A percentile compares a stretch with the other conserved stretches of the same genome.
Conservation (phyloP, 495 filamentous ascomycete genomes). For the Friedmanniomyces simplex region DNA sequence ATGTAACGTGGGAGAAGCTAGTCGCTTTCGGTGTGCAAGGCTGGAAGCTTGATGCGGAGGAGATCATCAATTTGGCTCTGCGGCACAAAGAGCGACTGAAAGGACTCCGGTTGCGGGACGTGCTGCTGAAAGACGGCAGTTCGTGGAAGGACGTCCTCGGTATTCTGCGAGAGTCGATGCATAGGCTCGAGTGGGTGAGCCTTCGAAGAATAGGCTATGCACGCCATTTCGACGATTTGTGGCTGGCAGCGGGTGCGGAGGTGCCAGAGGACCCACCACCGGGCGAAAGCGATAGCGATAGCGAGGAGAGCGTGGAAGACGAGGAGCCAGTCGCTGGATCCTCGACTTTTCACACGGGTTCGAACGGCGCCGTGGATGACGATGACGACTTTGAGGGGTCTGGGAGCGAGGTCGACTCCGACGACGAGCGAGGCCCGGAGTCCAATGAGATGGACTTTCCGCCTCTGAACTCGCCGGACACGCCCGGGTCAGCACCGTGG, state of each 20-base stretch:
- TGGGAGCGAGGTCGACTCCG: constrained; percentile 14
- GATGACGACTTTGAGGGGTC: constrained; percentile 5
- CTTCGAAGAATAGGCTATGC: constrained; percentile 53
- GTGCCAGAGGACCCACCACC: constrained; percentile 36
- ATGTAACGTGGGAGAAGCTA: constrained; percentile 49
- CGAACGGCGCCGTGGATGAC: background rate
- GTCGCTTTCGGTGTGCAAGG: constrained; percentile 54
- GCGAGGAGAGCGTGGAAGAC: constrained; percentile 28
- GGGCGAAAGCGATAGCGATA: constrained; percentile 33
- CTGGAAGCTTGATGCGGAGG: constrained; percentile 50
- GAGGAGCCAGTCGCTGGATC: constrained; percentile 21
- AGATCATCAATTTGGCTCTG: constrained; percentile 47
- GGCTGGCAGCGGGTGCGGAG: constrained; percentile 32
- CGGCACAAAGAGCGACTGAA: constrained; percentile 47
- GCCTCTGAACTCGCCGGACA: constrained; percentile 24
- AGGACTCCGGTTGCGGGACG: constrained; percentile 47
- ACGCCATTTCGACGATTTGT: constrained; percentile 41
- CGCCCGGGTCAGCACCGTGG: constrained; percentile 37
- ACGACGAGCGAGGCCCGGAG: constrained; percentile 20
- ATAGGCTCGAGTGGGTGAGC: constrained; percentile 48
- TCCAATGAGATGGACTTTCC: constrained; percentile 35
- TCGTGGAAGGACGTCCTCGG: constrained; percentile 52
- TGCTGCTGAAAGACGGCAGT: constrained; percentile 48
- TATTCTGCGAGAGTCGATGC: constrained; percentile 48
- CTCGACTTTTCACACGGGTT: background rate